Percentiles rank a stretch among this genome's conserved stretches.
phyloP scores from a whole-genome alignment of 2,329 filamentous ascomycete species.

The Xylariaceae sp. region DNA sequence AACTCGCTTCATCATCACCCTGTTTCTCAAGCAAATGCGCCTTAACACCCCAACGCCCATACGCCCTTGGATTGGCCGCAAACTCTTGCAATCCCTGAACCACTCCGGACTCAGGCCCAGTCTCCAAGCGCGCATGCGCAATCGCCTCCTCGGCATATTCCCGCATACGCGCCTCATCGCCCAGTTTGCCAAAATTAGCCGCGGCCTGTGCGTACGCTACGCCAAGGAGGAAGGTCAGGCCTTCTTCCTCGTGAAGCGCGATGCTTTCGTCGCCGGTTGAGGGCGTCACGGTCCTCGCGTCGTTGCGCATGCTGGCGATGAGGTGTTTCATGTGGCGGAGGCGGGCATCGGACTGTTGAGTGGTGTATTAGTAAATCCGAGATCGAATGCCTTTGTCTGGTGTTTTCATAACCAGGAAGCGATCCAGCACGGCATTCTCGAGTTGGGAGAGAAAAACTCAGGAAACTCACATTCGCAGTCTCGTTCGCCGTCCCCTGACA shows the following conservation, averaged over 20 bases:
- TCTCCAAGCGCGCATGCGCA: slow-evolving; percentile 32
- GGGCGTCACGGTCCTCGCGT: slow-evolving; percentile 24
- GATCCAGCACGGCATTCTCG: too few species aligned
- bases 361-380: neutral
- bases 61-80: slow-evolving; percentile 26
- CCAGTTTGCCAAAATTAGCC: slow-evolving; percentile 37
- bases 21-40: neutral
- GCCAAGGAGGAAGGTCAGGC: slow-evolving; percentile 32
- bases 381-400: too few species aligned
- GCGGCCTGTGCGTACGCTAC: slow-evolving; percentile 36
- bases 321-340: slow-evolving; percentile 30
- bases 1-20: too few species aligned
- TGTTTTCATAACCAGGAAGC: neutral
- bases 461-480: slow-evolving; percentile 10
- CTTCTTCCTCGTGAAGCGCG: slow-evolving; percentile 32
- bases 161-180: slow-evolving; percentile 29
- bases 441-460: neutral
- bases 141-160: slow-evolving; percentile 33
- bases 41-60: slow-evolving; percentile 21
- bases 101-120: slow-evolving; percentile 29
- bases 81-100: slow-evolving; percentile 31
- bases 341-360: slow-evolving; percentile 31
- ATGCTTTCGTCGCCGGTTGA: slow-evolving; percentile 30
- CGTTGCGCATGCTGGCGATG: slow-evolving; percentile 25
- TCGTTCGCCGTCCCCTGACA: slow-evolving; percentile 25